Evolutionary conservation across 2,329 filamentous ascomycete genomes (phyloP), one percentile per base, ranked within the genome.

Genomic region (Zalaria obscura): DNA sequence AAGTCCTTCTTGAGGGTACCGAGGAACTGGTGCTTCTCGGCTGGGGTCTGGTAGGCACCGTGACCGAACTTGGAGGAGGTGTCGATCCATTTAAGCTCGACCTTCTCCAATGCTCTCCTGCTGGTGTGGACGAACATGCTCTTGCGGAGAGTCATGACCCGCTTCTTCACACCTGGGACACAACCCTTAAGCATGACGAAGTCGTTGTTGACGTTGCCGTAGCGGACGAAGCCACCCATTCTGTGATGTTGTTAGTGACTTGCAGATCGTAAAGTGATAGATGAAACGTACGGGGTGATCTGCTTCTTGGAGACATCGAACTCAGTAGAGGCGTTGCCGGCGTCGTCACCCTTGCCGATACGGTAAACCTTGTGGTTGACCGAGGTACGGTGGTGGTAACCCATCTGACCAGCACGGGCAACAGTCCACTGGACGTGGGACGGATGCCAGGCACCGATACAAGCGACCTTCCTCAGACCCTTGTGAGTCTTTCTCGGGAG

Each of bases 281-380:
- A 18, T 8, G 31, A 40, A 50, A 89, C 89, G 66, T 91, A 96
- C 89, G 89, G 89, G 66, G 89, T 96, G 70, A 98, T 98, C 67
- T 77, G 80, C 84, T 98, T 98, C 83, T 95, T 95, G 74, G 88
- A 93, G 65, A 93, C 78, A 64, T 98, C 91, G 63, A 89, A 80
- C 52, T 95, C 86, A 54, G 91, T 98, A 45, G 89, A 83, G 59
- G 86, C 91, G 72, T 87, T 95, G 68, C 80, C 80, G 65, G 91
- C 86, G 60, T 91, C 85, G 54, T 76, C 75, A 59, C 77, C 89
- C 80, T 91, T 93, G 65, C 89, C 91, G 58, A 98, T 84, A 57
- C 91, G 86, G 85, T 96, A 98, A 66, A 98, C 72, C 84, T 98
- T 98, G 86, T 98, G 91, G 84, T 98, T 98, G 76, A 91, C 84